A percentile compares a stretch with the other conserved stretches of the same genome.
phyloP scores from a whole-genome alignment of 441 rosid species.

The Iberis amara region DNA sequence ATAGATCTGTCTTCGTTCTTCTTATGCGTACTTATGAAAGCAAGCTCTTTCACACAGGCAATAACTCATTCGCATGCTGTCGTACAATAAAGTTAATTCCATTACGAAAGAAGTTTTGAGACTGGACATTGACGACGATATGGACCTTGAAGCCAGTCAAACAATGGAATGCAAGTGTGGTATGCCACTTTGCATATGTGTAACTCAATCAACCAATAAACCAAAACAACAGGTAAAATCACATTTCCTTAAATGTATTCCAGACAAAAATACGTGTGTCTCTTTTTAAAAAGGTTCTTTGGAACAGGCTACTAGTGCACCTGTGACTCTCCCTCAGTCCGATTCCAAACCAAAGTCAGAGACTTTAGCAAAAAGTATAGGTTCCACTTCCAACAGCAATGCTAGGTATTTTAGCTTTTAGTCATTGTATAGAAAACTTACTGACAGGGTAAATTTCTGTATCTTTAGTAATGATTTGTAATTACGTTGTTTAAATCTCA shows the following conservation, averaged over 20 bases:
- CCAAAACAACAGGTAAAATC: conserved; percentile 21
- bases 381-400: conserved; percentile 60
- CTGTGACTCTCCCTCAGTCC: conserved; percentile 34
- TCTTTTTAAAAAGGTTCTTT: conserved; percentile 16
- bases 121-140: conserved; percentile 43
- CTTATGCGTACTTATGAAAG: neutral
- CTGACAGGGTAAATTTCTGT: neutral
- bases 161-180: conserved; percentile 74
- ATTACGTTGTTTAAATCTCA: conserved; percentile 33
- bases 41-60: neutral
- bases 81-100: conserved; percentile 32
- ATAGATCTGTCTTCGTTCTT: conserved; percentile 1
- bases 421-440: neutral
- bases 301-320: conserved; percentile 39
- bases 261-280: neutral
- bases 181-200: conserved; percentile 91
- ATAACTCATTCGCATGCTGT: conserved; percentile 9
- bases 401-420: conserved; percentile 38
- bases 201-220: conserved; percentile 34
- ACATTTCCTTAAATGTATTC: conserved; percentile 20
- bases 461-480: conserved; percentile 13
- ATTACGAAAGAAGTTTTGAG: conserved; percentile 45
- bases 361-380: conserved; percentile 45
- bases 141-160: conserved; percentile 34
- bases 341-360: conserved; percentile 49